Conservation (phyloP, 2,329 filamentous ascomycete species). For the Aureobasidium sp. region DNA sequence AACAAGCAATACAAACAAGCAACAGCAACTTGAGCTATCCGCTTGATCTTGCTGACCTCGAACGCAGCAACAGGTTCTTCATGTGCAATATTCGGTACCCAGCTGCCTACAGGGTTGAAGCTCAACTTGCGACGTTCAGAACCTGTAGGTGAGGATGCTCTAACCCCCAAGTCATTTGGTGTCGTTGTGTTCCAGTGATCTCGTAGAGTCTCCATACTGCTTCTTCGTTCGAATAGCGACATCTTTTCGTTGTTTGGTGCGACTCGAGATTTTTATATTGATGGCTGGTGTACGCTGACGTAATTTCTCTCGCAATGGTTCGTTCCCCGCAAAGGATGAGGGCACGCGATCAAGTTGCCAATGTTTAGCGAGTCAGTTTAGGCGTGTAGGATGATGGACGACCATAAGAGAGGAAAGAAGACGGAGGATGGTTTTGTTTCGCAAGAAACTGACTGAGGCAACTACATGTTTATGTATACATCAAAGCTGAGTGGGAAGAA, state of each 20-base stretch:
- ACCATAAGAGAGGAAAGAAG: neutral
- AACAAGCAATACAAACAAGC: constrained; percentile 67
- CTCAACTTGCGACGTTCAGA: constrained; percentile 39
- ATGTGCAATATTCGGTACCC: constrained; percentile 31
- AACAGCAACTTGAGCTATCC: constrained; percentile 57
- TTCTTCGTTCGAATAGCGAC: constrained; percentile 11
- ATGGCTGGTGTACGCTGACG: neutral
- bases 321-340: constrained; percentile 7
- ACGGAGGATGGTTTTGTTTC: neutral
- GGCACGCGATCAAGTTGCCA: constrained; percentile 4
- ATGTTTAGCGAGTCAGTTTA: constrained; percentile 6
- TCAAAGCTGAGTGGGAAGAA: neutral
- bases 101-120: constrained; percentile 41
- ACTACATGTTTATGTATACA: constrained; percentile 5
- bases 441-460: neutral
- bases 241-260: neutral
- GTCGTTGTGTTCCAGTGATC: neutral
- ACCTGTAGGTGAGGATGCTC: constrained; percentile 21
- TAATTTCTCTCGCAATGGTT: neutral
- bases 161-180: neutral
- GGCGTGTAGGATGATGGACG: neutral
- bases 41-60: constrained; percentile 45
- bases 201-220: constrained; percentile 8
- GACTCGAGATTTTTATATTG: neutral
- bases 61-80: constrained; percentile 38